Evolutionary conservation across 352 stramenopile genomes (phyloP), one percentile per base, ranked within the genome.

Genomic region (Globisporangium solare): DNA sequence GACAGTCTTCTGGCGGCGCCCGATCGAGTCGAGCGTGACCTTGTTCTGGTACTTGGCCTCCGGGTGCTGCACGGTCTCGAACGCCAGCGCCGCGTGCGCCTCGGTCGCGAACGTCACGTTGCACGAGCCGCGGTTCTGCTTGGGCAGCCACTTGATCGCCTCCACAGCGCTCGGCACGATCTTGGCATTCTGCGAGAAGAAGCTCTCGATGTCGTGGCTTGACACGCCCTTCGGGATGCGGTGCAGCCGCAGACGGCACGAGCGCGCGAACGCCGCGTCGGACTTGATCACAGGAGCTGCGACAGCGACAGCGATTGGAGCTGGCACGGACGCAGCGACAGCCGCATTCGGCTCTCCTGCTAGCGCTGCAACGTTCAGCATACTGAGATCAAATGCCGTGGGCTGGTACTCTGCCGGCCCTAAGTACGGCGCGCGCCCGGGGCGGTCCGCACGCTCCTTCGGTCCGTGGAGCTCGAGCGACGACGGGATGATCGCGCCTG

Each of bases 131-230:
- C 75, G 72, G 40, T 83, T 85, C 64, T 89, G 68, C 11, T 76
- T 74, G 6, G 73, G 64, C n/a, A 76, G 67, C 74, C 70, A 89
- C 22, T 67, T 54, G 54, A 92, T 83, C 56, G 76, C 70, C 43
- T 91, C 85, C 27, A 95, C 79, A 15, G 72, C 72, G 0, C 55
- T 65, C 41, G 85, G 83, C 24, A 92, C 74, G 49, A 95, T 67
- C 22, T 79, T 80, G 31, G 83, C 63, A 6, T 66, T 76, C 37
- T 83, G 56, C 47, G 79, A 51, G 50, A 93, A 86, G 56, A 86
- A 93, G 2, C 79, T 67, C 51, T 95, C 70, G 10, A 95, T 79
- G 49, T 95, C 81, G 20, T 60, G 45, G 31, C 70, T 83, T 45
- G 67, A 73, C 15, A 92, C 47, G 20, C 83, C 83, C 27, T 83